A percentile compares a stretch with the other conserved stretches of the same genome.
Evolutionary conservation across 495 filamentous ascomycete genomes (phyloP).

Genomic region (Aspergillus avenaceus): DNA sequence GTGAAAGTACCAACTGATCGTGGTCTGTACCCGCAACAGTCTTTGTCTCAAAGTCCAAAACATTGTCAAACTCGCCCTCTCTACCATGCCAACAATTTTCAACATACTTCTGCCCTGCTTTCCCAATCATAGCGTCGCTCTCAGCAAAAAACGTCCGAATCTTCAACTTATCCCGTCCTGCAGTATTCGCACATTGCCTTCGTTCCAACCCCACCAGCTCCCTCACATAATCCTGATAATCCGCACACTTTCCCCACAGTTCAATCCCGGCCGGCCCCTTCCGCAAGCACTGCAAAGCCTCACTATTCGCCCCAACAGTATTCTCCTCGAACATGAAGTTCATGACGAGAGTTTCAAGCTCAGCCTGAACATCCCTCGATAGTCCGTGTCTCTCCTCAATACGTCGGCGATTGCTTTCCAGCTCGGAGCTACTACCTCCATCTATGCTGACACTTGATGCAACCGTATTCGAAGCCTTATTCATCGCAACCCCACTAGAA

Average conservation of each 20-base stretch:
- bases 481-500: slow-evolving; percentile 17
- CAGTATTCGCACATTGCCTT: background rate
- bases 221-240: slow-evolving; percentile 23
- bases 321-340: slow-evolving; percentile 23
- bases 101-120: slow-evolving; percentile 26
- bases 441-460: background rate
- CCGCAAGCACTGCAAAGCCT: slow-evolving; percentile 28
- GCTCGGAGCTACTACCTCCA: background rate
- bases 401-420: slow-evolving; percentile 11
- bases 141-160: slow-evolving; percentile 23
- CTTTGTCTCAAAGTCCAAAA: slow-evolving; percentile 2
- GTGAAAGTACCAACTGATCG: slow-evolving; percentile 23
- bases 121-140: slow-evolving; percentile 27
- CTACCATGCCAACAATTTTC: slow-evolving; percentile 25
- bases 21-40: slow-evolving; percentile 23
- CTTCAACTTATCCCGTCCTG: slow-evolving; percentile 1
- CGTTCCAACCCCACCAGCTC: slow-evolving; percentile 12
- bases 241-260: slow-evolving; percentile 24
- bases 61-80: slow-evolving; percentile 13
- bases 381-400: slow-evolving; percentile 22
- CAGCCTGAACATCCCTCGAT: slow-evolving; percentile 10
- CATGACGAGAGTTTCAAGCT: slow-evolving; percentile 15
- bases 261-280: slow-evolving; percentile 13
- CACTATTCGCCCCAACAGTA: slow-evolving; percentile 29
- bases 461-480: slow-evolving; percentile 4